Evolutionary conservation across 768 basidiomycete species (phyloP), one percentile per base, ranked within the genome.

Genomic region (Pisolithus sp.): DNA sequence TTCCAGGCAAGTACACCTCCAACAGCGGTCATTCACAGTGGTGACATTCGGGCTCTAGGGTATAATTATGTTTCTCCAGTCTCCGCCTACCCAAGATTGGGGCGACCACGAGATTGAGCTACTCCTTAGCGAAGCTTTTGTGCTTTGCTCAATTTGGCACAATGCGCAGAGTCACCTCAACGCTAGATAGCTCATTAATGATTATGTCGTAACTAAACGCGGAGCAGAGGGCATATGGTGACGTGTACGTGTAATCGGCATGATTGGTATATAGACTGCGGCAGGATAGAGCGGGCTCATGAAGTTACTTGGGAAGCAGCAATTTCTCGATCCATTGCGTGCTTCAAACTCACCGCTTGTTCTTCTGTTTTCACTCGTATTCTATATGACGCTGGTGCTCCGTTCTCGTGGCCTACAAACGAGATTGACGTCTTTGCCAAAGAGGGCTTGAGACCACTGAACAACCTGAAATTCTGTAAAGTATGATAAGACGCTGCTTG

Each of bases 31-130:
- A 17, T 41, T 9, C 17, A 10, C 51, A 40, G 41, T 53, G 37
- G 41, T 53, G 48, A 46, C 47, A 41, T 48, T 28, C 18, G 23
- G 18, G 51, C 31, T 15, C 9, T 58, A 98, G 95, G 93, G 92
- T 51, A 94, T 98, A 66, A 98, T 99, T 67, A 98, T 99, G 88
- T 99, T 96, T 72, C 77, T 99, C 12, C 92, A 94, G 65, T 92
- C 88, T 1, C 76, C 92, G 4, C 92, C 92, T 13, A 94, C 92
- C 6, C 90, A 93, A 64, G 82, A 80, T 50, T 99, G 96, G 96
- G 83, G 86, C 20, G 94, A 98, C 66, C 88, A 94, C 60, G 93
- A 98, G 62, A 86, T 98, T 43, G 93, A 97, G 64, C 80, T 98
- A 72, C 80, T 99, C 31, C 82, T 99, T 43, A 91, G 89, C 61